Evolutionary conservation across 1,284 basidiomycete species (phyloP), one percentile per base, ranked within the genome.

Genomic region (Tilletiaria anomala): DNA sequence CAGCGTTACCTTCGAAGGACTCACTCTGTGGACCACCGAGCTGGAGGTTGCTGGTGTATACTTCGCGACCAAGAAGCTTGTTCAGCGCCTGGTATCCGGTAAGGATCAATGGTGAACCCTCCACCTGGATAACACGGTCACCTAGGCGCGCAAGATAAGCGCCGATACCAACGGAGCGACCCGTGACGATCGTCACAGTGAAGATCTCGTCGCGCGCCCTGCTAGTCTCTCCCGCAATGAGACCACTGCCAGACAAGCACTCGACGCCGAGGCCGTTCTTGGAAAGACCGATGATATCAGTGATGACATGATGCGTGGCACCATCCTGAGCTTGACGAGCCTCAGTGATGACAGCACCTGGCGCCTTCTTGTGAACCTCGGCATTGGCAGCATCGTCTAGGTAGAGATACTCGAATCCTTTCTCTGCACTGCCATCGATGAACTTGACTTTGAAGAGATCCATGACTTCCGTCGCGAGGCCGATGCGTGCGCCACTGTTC

Each of bases 191-290:
- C 16, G 93, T 97, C 68, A 96, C 89, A 39, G 93, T 99, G 75
- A 99, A 99, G 68, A 97, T 94, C 67, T 96, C 87, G 60, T 97
- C 88, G 69, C 94, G 94, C 0, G 93, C 93, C 33, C 93, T 79
- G 36, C 89, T 93, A 0, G 93, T 97, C 71, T 94, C 93, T 50
- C 93, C 93, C 32, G 93, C 93, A 63, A 99, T 97, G 58, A 99
- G 78, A 70, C 93, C 93, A 32, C 89, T 94, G 34, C 93, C 93
- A 61, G 76, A 83, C 64, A 99, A 73, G 52, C 81, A 94, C 70
- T 97, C 93, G 38, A 99, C 93, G 69, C 93, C 93, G n/a, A 97
- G 77, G 43, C 93, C 93, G 52, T 94, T 83, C 68, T 93, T 86
- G 17, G 57, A 51, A 36, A 86, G 73, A 69, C 93, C 93, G 54